Percentiles rank a stretch among this genome's conserved stretches.
phyloP scores from a whole-genome alignment of 2,329 filamentous ascomycete species.

The Leptographium radiaticola region DNA sequence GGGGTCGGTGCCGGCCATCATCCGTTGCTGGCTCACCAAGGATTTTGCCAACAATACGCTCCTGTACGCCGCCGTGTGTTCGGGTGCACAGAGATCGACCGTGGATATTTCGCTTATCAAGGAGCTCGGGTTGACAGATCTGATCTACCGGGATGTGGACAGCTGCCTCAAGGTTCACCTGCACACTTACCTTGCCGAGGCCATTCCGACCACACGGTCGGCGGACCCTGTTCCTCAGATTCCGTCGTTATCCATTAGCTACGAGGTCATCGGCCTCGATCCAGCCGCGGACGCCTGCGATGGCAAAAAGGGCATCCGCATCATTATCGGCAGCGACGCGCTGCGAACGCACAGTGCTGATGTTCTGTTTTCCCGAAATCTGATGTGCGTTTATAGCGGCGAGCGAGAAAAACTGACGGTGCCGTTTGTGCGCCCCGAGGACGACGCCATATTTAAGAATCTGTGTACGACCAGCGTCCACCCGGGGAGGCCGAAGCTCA shows the following conservation, averaged over 20 bases:
- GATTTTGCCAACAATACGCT: constrained; percentile 83
- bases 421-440: constrained; percentile 83
- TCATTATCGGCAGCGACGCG: constrained; percentile 83
- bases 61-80: constrained; percentile 84
- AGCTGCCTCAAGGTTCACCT: constrained; percentile 59
- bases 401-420: constrained; percentile 79
- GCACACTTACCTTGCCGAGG: constrained; percentile 81
- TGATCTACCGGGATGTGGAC: constrained; percentile 52
- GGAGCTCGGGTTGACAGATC: constrained; percentile 56
- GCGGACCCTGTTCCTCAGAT: constrained; percentile 63
- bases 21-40: constrained; percentile 87
- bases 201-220: constrained; percentile 62
- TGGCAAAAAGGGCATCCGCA: constrained; percentile 55
- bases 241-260: constrained; percentile 67
- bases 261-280: constrained; percentile 54
- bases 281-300: constrained; percentile 31
- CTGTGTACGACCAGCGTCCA: constrained; percentile 50
- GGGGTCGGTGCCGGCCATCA: constrained; percentile 82
- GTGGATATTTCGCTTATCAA: constrained; percentile 63
- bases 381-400: constrained; percentile 74
- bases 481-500: constrained; percentile 44
- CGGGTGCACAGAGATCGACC: constrained; percentile 79
- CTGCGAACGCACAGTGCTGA: constrained; percentile 80
- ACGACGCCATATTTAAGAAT: constrained; percentile 67
- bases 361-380: constrained; percentile 82